These are phyloP conservation scores for Balakata baccata DNA, from an alignment of 345 rosid genomes.

Conservation along the genomic window DNA sequence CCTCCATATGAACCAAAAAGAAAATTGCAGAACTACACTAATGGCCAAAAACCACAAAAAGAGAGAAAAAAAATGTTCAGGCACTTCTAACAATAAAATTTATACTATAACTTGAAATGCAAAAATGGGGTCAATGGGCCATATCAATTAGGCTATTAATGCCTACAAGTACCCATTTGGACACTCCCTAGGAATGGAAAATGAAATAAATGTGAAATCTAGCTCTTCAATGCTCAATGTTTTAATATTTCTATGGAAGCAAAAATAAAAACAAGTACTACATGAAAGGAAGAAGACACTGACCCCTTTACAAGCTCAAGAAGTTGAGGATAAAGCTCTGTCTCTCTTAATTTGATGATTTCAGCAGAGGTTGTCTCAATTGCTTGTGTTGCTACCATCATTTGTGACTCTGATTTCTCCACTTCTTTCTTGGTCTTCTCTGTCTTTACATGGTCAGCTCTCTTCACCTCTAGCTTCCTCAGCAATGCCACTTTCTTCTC, in stretches of 20 bases:
- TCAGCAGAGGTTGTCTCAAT: conserved; percentile 75
- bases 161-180: background rate
- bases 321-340: conserved; percentile 83
- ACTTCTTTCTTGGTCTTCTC: conserved; percentile 79
- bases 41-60: background rate
- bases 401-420: conserved; percentile 80
- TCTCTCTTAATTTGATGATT: conserved; percentile 77
- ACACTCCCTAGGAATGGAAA: conserved; percentile 13
- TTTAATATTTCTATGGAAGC: no score
- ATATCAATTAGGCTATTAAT: no score
- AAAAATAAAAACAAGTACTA: background rate
- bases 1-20: background rate
- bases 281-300: conserved; percentile 20
- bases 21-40: background rate
- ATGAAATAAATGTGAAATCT: conserved; percentile 6
- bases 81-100: background rate
- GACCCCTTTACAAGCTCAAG: conserved; percentile 84
- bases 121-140: no score
- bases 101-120: no score
- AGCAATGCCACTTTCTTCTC: conserved; percentile 72
- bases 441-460: conserved; percentile 74
- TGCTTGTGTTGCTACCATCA: conserved; percentile 79
- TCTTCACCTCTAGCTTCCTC: conserved; percentile 82
- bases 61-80: background rate
- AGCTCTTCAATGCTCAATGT: conserved; percentile 10